Evolutionary conservation across 768 basidiomycete genomes (phyloP).

Genomic region (Phlebiopsis flavidoalba): DNA sequence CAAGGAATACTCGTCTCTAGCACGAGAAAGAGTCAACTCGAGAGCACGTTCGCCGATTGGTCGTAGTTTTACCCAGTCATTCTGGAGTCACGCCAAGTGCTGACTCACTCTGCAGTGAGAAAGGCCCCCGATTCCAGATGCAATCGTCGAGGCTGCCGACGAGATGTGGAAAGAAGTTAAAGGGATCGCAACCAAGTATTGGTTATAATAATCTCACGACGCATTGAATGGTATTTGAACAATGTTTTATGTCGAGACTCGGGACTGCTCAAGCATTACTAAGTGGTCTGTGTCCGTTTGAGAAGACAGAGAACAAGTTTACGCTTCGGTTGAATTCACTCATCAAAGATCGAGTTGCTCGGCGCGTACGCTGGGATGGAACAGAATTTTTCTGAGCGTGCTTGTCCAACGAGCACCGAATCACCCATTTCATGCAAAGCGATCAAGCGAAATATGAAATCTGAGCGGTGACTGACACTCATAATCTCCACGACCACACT

Average conservation of each 20-base stretch:
- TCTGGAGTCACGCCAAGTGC: not conserved
- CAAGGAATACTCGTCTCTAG: slow-evolving; percentile 14
- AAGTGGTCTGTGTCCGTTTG: too few relatives aligned
- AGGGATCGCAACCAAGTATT: slow-evolving; percentile 4
- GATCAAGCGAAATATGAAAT: too few relatives aligned
- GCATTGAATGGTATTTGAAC: not conserved
- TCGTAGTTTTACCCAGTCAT: not conserved
- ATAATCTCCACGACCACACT: too few relatives aligned
- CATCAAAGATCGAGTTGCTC: too few relatives aligned
- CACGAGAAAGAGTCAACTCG: slow-evolving; percentile 15
- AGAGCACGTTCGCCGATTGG: slow-evolving; percentile 39
- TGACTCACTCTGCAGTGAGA: not conserved
- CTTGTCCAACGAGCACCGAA: too few relatives aligned
- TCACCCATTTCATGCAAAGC: too few relatives aligned
- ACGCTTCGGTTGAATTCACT: too few relatives aligned
- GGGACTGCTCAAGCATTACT: too few relatives aligned
- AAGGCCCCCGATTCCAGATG: slow-evolving; percentile 48
- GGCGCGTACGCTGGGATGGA: too few relatives aligned
- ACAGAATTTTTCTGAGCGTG: too few relatives aligned
- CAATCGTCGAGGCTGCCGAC: slow-evolving; percentile 46
- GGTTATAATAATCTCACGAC: not conserved
- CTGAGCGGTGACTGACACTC: too few relatives aligned
- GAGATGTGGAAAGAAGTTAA: slow-evolving; percentile 34
- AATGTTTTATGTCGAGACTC: not conserved
- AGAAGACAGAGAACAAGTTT: too few relatives aligned